Percentiles rank a stretch among this genome's conserved stretches.
Conservation (phyloP, 257 asterid species). For the Primulina tabacum region DNA sequence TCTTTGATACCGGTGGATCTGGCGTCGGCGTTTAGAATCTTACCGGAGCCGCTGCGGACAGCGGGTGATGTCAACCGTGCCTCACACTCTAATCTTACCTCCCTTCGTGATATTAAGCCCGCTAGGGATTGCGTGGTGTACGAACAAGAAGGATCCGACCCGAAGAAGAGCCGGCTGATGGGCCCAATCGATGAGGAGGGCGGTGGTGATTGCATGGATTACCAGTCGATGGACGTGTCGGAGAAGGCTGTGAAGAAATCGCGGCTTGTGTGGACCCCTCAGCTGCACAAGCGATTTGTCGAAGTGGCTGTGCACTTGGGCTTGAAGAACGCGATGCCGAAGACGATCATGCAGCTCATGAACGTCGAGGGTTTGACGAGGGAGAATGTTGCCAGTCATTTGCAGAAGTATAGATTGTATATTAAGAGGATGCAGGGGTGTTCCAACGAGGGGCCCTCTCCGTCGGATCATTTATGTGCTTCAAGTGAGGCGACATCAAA, state of each 20-base stretch:
- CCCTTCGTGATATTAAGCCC: slow-evolving; percentile 46
- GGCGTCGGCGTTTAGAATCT: slow-evolving; percentile 77
- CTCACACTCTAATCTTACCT: slow-evolving; percentile 57
- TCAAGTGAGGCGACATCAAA: not conserved
- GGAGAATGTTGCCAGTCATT: slow-evolving; percentile 51
- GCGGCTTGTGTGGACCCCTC: slow-evolving; percentile 57
- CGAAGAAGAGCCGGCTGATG: slow-evolving; percentile 49
- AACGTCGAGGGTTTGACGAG: slow-evolving; percentile 52
- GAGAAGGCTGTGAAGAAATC: slow-evolving; percentile 41
- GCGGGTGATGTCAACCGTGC: slow-evolving; percentile 69
- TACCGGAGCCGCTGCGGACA: slow-evolving; percentile 60
- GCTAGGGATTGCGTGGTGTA: slow-evolving; percentile 27
- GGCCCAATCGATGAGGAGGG: slow-evolving; percentile 29
- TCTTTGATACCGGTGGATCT: slow-evolving; percentile 70
- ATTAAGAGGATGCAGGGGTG: slow-evolving; percentile 49
- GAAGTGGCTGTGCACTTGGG: slow-evolving; percentile 54
- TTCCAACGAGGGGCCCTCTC: not conserved
- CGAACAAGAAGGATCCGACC: slow-evolving; percentile 54
- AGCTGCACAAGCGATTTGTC: slow-evolving; percentile 52
- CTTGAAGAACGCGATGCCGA: slow-evolving; percentile 53
- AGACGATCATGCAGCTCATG: slow-evolving; percentile 57
- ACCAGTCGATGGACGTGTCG: slow-evolving; percentile 46
- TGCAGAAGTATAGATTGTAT: slow-evolving; percentile 47
- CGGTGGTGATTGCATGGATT: slow-evolving; percentile 34
- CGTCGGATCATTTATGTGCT: not conserved